Conservation (phyloP, 352 stramenopile species). For the Elongisporangium senticosum region DNA sequence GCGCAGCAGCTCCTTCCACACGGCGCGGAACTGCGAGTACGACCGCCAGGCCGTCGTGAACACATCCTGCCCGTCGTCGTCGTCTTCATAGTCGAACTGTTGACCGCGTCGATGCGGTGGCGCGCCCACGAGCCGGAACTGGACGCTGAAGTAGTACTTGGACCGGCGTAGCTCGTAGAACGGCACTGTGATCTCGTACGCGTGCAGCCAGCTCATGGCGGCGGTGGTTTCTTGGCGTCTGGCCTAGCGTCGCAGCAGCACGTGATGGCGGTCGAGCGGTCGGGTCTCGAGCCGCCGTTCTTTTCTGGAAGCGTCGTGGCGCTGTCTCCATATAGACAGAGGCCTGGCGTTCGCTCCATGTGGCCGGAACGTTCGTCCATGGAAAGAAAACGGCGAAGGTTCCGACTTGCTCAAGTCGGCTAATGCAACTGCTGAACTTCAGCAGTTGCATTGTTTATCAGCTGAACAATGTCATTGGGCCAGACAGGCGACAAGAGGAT, state of each 20-base stretch:
- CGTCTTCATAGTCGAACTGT: conserved; percentile 15
- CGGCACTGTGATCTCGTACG: conserved; percentile 36
- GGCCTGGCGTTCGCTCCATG: background rate
- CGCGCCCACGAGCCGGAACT: conserved; percentile 24
- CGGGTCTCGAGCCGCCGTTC: background rate
- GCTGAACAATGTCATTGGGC: too few species aligned
- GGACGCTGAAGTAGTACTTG: conserved; percentile 44
- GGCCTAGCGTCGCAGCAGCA: background rate
- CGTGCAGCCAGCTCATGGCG: conserved; percentile 54
- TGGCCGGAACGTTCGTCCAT: background rate
- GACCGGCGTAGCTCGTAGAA: conserved; percentile 32
- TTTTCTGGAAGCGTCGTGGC: background rate
- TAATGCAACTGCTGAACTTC: background rate
- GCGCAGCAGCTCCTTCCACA: conserved; percentile 44
- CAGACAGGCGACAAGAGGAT: background rate
- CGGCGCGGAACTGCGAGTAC: conserved; percentile 54
- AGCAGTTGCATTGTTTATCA: too few species aligned
- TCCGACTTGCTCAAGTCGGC: background rate
- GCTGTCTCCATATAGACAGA: background rate
- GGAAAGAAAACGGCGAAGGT: background rate
- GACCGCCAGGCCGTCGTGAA: conserved; percentile 31
- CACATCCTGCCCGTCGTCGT: conserved; percentile 9
- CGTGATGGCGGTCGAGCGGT: background rate
- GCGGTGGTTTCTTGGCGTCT: conserved; percentile 1
- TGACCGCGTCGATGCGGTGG: conserved; percentile 20